Evolutionary conservation across 257 asterid genomes (phyloP), one percentile per base, ranked within the genome.

Genomic region (Forsythia viridissima): DNA sequence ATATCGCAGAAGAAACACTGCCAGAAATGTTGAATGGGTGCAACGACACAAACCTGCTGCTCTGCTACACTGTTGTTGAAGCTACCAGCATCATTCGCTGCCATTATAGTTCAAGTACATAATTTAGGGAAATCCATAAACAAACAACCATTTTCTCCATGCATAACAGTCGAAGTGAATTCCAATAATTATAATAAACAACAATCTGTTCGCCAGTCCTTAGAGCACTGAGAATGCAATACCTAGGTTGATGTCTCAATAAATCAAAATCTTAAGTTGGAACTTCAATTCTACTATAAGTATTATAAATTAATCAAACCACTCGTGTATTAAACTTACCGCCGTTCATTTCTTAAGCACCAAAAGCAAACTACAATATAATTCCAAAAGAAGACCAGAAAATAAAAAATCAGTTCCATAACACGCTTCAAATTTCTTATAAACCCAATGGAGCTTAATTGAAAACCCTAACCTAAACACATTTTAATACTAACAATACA

Each of bases 11-110:
- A 63, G 40, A 63, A 24, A 24, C 6, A 30, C 40, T 8, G 70
- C 70, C n/a, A 63, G 48, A 75, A 77, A 46, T 43, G 80, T 43
- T 71, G 41, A 65, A 55, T 76, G 77, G 59, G 61, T 70, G 82
- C 75, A 82, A 68, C 68, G 71, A 48, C 75, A 75, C 86, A 67
- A 89, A 96, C 99, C 99, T 96, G 97, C 86, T 93, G 95, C 87
- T 85, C 99, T 4, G 96, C 84, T 76, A 96, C 99, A 73, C 97
- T 96, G 89, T 96, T 93, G 91, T 92, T 96, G 90, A 96, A 96
- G 90, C 99, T 79, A 77, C 98, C 98, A 55, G 93, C 94, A 85
- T 93, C 98, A 77, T 93, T 93, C 70, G 86, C 99, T 96, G 97
- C 76, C 84, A 90, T 80, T 82, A 37, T 75, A 82, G 15, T 67